Percentiles rank a stretch among this genome's conserved stretches.
Evolutionary conservation across 768 basidiomycete genomes (phyloP).

Genomic region (Dictyophora rubrovolvata): DNA sequence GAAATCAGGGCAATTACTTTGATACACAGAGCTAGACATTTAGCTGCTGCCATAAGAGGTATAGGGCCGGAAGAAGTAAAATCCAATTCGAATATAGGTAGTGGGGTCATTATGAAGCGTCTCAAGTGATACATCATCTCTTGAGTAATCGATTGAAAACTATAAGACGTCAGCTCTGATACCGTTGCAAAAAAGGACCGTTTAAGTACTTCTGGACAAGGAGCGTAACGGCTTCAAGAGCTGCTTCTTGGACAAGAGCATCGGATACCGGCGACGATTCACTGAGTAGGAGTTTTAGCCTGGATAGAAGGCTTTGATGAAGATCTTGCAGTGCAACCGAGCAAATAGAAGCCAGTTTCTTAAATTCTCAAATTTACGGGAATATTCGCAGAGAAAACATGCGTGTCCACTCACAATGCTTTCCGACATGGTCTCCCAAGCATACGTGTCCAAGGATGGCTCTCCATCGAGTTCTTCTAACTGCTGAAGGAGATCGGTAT

Average conservation of each 20-base stretch:
- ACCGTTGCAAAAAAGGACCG: not conserved
- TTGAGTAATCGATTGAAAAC: conserved; percentile 72
- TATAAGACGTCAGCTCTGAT: conserved; percentile 19
- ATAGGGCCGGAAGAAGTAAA: conserved; percentile 70
- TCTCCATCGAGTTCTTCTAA: conserved; percentile 77
- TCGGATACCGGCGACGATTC: conserved; percentile 75
- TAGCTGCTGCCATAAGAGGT: conserved; percentile 75
- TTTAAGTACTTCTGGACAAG: conserved; percentile 65
- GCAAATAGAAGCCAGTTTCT: conserved; percentile 85
- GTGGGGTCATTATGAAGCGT: conserved; percentile 78
- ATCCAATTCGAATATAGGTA: conserved; percentile 81
- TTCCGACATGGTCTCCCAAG: conserved; percentile 89
- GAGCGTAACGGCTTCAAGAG: conserved; percentile 74
- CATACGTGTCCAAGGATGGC: conserved; percentile 76
- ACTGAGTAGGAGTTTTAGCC: conserved; percentile 66
- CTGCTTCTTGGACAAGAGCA: conserved; percentile 80
- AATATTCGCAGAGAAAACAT: not conserved
- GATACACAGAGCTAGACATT: conserved; percentile 83
- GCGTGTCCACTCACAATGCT: conserved; percentile 48
- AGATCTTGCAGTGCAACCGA: conserved; percentile 61
- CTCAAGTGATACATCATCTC: conserved; percentile 71
- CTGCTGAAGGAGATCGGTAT: conserved; percentile 65
- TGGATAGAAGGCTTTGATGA: conserved; percentile 57
- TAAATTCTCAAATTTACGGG: not conserved
- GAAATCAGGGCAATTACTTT: conserved; percentile 36